Base-by-base conservation (phyloP, 495 filamentous ascomycete species). In the Penicillium tannophilum region DNA sequence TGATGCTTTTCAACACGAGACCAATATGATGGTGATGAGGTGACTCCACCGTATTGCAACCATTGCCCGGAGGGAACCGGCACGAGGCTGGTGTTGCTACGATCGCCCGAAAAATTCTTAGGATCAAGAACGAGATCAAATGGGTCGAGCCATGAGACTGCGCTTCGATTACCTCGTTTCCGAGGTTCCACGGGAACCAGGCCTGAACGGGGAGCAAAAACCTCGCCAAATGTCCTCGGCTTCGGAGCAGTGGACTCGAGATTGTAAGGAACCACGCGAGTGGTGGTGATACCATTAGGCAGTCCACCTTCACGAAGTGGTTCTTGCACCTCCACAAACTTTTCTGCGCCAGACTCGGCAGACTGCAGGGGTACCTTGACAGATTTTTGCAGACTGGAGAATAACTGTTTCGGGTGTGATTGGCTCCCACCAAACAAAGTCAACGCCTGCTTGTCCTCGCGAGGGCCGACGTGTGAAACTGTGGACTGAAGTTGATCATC, bases 361-460 rank as follows among this genome's bases (percentile, higher is more conserved):
- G 70, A 74, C 23, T 65, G 65, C 20, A 73, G 53, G 12, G 65
- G 63, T 42, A 75, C 66, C 46, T 71, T 72, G 52, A 70, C 61
- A 4, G 82, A 75, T 59, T 83, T 82, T 61, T 88, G 88, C 26
- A 92, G 73, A 71, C 92, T 95, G 14, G 92, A 92, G 71, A 92
- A 96, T 16, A 96, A 78, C 54, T 93, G 90, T 62, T 86, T 89
- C 14, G 87, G 79, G 33, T 86, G 86, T 11, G 63, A 62, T 43
- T 55, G 63, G 19, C 41, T 51, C 0, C 55, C 54, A 43, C 76
- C 74, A 53, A 84, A 88, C 1, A 94, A 76, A 0, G 89, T 91
- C 59, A 96, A 73, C 2, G 91, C 87, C 24, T 83, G 71, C 45
- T 82, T 82, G 35, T 81, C 82, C 36, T 77, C 73, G 16, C 75